Percentiles rank a stretch among this genome's conserved stretches.
Evolutionary conservation across 805 yeast genomes (phyloP).

Genomic region (Lipomyces starkeyi): DNA sequence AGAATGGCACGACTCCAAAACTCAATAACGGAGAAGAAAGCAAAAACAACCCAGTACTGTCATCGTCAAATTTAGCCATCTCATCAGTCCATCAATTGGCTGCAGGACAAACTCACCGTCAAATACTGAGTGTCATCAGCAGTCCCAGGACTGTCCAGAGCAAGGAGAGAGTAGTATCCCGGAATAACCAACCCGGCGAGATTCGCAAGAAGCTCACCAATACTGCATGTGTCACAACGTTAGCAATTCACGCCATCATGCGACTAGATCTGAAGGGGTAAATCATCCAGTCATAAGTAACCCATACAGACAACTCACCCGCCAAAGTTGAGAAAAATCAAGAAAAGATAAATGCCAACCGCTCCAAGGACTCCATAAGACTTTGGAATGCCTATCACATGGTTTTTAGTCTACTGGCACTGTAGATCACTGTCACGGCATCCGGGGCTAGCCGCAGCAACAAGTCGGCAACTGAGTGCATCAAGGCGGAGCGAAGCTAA

Average conservation of each 20-base stretch:
- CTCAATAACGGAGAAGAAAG: slow-evolving; percentile 86
- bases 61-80: not conserved
- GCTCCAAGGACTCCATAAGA: slow-evolving; percentile 79
- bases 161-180: slow-evolving; percentile 83
- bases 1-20: slow-evolving; percentile 94
- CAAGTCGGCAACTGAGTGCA: not conserved
- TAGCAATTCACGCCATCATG: not conserved
- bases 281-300: not conserved
- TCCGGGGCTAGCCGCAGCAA: not conserved
- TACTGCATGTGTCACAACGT: slow-evolving; percentile 37
- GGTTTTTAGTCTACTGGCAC: not conserved
- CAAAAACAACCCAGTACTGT: slow-evolving; percentile 95
- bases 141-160: slow-evolving; percentile 71
- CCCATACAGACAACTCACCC: slow-evolving; percentile 52
- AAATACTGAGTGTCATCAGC: slow-evolving; percentile 85
- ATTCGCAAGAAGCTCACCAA: slow-evolving; percentile 93
- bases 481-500: not conserved
- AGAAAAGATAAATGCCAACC: slow-evolving; percentile 68
- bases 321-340: slow-evolving; percentile 88
- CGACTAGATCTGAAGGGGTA: not conserved
- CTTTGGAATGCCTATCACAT: slow-evolving; percentile 62
- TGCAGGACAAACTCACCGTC: slow-evolving; percentile 21
- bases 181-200: slow-evolving; percentile 90
- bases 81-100: not conserved
- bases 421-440: not conserved